Conservation (phyloP, 495 filamentous ascomycete species). For the Aspergillus steynii region DNA sequence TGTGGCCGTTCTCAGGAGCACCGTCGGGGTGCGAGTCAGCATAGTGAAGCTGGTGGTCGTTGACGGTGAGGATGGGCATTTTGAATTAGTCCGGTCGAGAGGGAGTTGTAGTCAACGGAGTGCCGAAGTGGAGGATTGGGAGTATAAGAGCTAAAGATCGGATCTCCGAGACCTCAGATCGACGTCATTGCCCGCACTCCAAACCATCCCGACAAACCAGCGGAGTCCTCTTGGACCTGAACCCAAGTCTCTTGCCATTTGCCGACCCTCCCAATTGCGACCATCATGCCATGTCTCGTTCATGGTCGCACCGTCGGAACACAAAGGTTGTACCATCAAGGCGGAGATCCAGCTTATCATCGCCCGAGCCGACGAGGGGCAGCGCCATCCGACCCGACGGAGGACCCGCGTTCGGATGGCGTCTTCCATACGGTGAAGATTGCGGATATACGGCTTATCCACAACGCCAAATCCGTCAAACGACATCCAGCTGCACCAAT, state of each 20-base stretch:
- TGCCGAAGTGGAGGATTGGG: neutral
- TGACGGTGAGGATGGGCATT: constrained; percentile 44
- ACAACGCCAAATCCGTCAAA: constrained; percentile 5
- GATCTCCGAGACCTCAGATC: neutral
- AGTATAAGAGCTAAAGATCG: neutral
- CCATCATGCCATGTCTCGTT: neutral
- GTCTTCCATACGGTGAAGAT: constrained; percentile 3
- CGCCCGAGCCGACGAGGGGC: constrained; percentile 20
- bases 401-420: constrained; percentile 30
- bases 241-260: neutral
- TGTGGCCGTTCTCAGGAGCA: constrained; percentile 28
- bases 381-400: constrained; percentile 27
- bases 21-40: constrained; percentile 39
- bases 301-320: constrained; percentile 14
- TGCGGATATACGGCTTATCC: neutral
- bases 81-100: neutral
- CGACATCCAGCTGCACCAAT: constrained; percentile 25
- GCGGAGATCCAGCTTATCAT: constrained; percentile 14
- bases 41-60: constrained; percentile 43
- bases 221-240: neutral
- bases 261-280: neutral
- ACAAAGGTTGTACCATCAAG: constrained; percentile 5
- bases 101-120: neutral
- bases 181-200: constrained; percentile 2
- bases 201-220: neutral